These are phyloP conservation scores for Trapa incisa DNA, from an alignment of 345 rosid genomes.

Conservation along the genomic window DNA sequence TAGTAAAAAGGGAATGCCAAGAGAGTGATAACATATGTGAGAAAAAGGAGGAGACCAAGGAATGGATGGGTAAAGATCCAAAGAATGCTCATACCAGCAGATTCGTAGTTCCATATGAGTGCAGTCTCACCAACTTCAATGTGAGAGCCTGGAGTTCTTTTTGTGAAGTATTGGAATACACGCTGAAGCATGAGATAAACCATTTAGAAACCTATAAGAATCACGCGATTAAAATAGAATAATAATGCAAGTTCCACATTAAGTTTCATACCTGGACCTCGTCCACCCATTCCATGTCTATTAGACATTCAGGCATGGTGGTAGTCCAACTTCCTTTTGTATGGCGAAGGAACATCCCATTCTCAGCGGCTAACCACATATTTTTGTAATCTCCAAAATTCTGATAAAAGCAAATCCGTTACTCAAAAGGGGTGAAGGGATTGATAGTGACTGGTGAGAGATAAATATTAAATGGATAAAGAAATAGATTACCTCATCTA, in stretches of 20 bases:
- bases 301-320: slow-evolving; percentile 96
- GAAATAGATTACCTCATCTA: slow-evolving; percentile 51
- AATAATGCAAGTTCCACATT: neutral
- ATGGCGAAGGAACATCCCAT: slow-evolving; percentile 88
- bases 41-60: neutral
- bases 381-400: slow-evolving; percentile 63
- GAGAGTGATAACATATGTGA: no score
- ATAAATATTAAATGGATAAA: neutral
- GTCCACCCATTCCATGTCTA: slow-evolving; percentile 95
- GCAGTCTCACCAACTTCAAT: slow-evolving; percentile 79
- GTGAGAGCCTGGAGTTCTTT: slow-evolving; percentile 92
- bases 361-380: slow-evolving; percentile 97
- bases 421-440: slow-evolving; percentile 4
- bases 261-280: slow-evolving; percentile 76
- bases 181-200: slow-evolving; percentile 47
- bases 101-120: slow-evolving; percentile 97
- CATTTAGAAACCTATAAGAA: slow-evolving; percentile 2
- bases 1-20: neutral
- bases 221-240: neutral
- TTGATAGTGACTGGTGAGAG: neutral
- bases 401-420: slow-evolving; percentile 26
- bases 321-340: slow-evolving; percentile 94
- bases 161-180: slow-evolving; percentile 91
- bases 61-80: neutral
- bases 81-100: slow-evolving; percentile 53